Evolutionary conservation across 2,329 filamentous ascomycete species (phyloP), one percentile per base, ranked within the genome.

Genomic region (Beauveria medogensis): DNA sequence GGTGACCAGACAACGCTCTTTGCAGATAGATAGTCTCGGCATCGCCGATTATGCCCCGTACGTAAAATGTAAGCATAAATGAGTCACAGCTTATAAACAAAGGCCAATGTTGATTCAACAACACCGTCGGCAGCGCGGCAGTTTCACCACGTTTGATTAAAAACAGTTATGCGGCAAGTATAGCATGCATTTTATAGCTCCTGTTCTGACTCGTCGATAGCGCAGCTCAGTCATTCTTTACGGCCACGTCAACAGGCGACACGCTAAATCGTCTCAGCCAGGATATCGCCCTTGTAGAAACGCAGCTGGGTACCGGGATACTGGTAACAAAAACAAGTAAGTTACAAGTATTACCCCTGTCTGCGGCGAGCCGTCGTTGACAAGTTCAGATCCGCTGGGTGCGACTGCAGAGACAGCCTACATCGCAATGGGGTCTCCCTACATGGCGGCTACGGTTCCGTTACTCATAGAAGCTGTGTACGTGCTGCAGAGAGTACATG

Each of bases 361-460:
- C 16, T 43, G 20, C 64, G 75, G 1, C 63, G 67, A 41, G 63
- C 70, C 2, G 52, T 72, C 6, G 63, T 69, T 47, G 69, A 72
- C 40, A 59, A 1, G 48, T 64, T 34, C 68, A 34, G 63, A 66
- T 16, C 46, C 66, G 30, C 66, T 70, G 9, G 63, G 63, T 8
- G 59, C 60, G 9, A 22, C 71, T 2, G 69, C 66, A 41, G 70
- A 71, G 0, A 70, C 68, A 9, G 68, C 73, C 1, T 67, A 83
- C 0, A 76, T 84, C 10, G 75, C 75, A 5, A 70, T 74, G 0
- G 74, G 77, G 3, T 77, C 82, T 2, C 75, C 73, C 40, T 77
- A 77, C 59, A 72, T 82, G 0, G 74, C 74, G 0, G 68, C 78
- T 2, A 74, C 74, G 0, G 72, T 84, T n/a, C 82, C 82, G 0